Percentiles rank a stretch among this genome's conserved stretches.
phyloP scores from a whole-genome alignment of 352 stramenopile genomes.

The Globisporangium echinulatum region DNA sequence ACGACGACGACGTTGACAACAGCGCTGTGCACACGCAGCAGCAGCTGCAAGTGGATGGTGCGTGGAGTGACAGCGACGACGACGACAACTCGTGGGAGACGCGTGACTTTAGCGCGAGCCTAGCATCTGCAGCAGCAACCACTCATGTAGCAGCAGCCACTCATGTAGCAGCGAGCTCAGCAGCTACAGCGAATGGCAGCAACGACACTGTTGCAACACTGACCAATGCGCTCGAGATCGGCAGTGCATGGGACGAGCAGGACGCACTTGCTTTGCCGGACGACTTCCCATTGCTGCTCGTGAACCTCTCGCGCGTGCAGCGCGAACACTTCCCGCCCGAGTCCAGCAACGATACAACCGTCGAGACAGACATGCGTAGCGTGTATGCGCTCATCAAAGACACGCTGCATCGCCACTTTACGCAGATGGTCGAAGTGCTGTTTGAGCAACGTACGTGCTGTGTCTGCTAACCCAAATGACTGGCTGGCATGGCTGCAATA shows the following conservation, averaged over 20 bases:
- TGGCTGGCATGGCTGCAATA: background rate
- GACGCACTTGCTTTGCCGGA: conserved; percentile 37
- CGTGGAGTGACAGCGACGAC: conserved; percentile 1
- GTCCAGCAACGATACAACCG: background rate
- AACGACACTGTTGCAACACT: background rate
- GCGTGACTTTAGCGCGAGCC: conserved; percentile 17
- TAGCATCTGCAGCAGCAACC: background rate
- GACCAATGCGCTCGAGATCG: conserved; percentile 10
- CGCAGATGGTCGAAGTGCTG: conserved; percentile 50
- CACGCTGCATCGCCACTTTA: conserved; percentile 49
- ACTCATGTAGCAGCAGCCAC: background rate
- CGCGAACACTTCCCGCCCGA: conserved; percentile 38
- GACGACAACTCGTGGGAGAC: conserved; percentile 33
- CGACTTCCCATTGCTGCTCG: conserved; percentile 60
- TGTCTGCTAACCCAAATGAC: background rate
- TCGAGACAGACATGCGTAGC: conserved; percentile 22
- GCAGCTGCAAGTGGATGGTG: background rate
- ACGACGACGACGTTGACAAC: background rate
- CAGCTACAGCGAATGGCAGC: background rate
- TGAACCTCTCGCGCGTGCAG: conserved; percentile 58
- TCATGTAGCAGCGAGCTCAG: background rate
- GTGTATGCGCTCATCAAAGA: conserved; percentile 41
- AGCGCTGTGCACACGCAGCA: background rate
- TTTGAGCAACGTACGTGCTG: conserved; percentile 53
- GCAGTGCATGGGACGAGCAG: conserved; percentile 32